phyloP scores from a whole-genome alignment of 2,329 filamentous ascomycete genomes.

The Fusarium algeriense region DNA sequence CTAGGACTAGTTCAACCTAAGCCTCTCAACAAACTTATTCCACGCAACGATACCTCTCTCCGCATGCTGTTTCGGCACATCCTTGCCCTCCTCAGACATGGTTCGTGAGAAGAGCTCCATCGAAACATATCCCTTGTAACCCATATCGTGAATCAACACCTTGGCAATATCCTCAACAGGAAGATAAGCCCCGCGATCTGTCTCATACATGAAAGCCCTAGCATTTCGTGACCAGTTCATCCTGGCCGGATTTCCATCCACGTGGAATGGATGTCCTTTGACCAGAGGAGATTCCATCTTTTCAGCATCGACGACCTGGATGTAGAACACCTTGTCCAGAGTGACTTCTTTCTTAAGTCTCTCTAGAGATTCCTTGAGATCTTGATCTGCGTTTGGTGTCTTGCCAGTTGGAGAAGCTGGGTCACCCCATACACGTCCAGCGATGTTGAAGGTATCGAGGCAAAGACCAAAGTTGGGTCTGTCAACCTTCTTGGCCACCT shows the following conservation, averaged over 20 bases:
- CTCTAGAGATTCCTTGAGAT: not conserved
- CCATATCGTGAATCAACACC: slow-evolving; percentile 7
- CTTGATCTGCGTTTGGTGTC: slow-evolving; percentile 13
- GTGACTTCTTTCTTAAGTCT: not conserved
- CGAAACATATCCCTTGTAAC: slow-evolving; percentile 6
- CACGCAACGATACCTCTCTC: slow-evolving; percentile 3
- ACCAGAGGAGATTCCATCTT: slow-evolving; percentile 1
- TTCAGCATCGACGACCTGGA: slow-evolving; percentile 15
- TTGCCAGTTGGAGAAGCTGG: slow-evolving; percentile 8
- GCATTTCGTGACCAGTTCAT: slow-evolving; percentile 28
- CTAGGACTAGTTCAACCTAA: not conserved
- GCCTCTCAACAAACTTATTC: slow-evolving; percentile 2
- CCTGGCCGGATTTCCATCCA: not conserved
- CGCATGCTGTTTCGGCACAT: not conserved
- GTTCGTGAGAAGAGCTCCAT: slow-evolving; percentile 25
- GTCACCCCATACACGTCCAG: slow-evolving; percentile 7
- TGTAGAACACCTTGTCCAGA: slow-evolving; percentile 5
- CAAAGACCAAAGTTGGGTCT: slow-evolving; percentile 12
- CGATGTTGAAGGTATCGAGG: slow-evolving; percentile 21
- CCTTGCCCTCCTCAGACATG: slow-evolving; percentile 6
- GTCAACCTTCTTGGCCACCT: not conserved
- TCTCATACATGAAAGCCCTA: slow-evolving; percentile 12
- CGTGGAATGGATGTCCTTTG: slow-evolving; percentile 12
- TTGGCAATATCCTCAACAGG: slow-evolving; percentile 7
- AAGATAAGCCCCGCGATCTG: not conserved